Conservation (phyloP, 768 basidiomycete genomes). For the Hypholoma fasciculare region DNA sequence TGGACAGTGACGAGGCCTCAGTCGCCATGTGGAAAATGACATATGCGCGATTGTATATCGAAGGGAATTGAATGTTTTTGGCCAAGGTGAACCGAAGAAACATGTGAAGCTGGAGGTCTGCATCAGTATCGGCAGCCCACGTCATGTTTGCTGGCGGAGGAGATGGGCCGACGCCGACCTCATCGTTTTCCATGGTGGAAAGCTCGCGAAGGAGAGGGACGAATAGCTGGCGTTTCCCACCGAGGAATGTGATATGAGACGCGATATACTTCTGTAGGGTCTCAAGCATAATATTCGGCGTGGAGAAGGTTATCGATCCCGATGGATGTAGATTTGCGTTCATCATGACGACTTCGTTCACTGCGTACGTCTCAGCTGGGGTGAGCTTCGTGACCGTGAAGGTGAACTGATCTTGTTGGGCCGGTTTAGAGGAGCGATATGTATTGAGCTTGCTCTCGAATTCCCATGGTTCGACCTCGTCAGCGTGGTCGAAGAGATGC, state of each 20-base stretch:
- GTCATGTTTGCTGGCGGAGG: slow-evolving; percentile 7
- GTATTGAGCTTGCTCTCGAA: slow-evolving; percentile 5
- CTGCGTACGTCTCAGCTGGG: slow-evolving; percentile 23
- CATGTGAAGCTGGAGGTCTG: slow-evolving; percentile 14
- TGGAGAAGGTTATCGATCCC: slow-evolving; percentile 26
- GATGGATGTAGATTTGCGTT: slow-evolving; percentile 19
- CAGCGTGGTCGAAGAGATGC: slow-evolving; percentile 1
- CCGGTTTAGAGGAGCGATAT: slow-evolving; percentile 19
- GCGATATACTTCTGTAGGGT: slow-evolving; percentile 20
- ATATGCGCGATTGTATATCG: slow-evolving; percentile 23
- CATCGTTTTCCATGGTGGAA: neutral
- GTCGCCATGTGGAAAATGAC: slow-evolving; percentile 23
- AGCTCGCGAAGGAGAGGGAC: slow-evolving; percentile 16
- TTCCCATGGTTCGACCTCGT: slow-evolving; percentile 9
- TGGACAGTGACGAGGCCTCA: slow-evolving; percentile 10
- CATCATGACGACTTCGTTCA: slow-evolving; percentile 28
- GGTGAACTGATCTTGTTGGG: slow-evolving; percentile 25
- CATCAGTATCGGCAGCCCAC: slow-evolving; percentile 11
- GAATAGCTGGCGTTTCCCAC: slow-evolving; percentile 14
- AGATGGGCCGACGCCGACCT: neutral
- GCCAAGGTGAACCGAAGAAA: slow-evolving; percentile 14
- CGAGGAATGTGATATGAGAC: slow-evolving; percentile 19
- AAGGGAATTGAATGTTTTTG: slow-evolving; percentile 16
- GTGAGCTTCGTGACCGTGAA: slow-evolving; percentile 30
- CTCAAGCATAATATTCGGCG: slow-evolving; percentile 20